These are phyloP conservation scores for Fistulina hepatica DNA, from an alignment of 1,284 basidiomycete species.

Conservation along the genomic window DNA sequence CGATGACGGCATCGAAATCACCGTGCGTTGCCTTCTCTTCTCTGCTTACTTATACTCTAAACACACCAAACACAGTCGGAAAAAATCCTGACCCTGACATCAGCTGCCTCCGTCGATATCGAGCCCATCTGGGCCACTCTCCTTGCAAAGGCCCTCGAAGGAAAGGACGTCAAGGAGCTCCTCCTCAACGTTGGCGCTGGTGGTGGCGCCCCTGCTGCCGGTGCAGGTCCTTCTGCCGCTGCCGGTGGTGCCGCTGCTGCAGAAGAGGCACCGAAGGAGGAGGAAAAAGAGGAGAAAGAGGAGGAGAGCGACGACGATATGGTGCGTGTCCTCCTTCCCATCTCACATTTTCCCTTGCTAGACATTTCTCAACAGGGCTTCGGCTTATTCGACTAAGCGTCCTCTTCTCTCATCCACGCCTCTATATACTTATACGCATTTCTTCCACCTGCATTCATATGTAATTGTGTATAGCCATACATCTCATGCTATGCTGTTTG, in stretches of 20 bases:
- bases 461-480: no score
- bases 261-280: constrained; percentile 53
- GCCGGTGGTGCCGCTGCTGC: constrained; percentile 51
- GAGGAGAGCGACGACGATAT: constrained; percentile 89
- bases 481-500: no score
- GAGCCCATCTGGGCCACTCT: constrained; percentile 98
- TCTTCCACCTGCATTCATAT: no score
- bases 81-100: constrained; percentile 79
- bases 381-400: constrained; percentile 1
- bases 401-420: background rate
- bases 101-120: constrained; percentile 76
- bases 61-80: constrained; percentile 50
- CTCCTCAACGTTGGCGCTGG: constrained; percentile 85
- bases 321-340: constrained; percentile 51
- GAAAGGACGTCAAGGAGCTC: constrained; percentile 94
- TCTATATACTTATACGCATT: no score
- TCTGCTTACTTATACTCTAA: background rate
- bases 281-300: constrained; percentile 81
- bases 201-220: constrained; percentile 69
- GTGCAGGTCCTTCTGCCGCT: constrained; percentile 43
- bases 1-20: constrained; percentile 94
- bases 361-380: background rate
- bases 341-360: background rate
- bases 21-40: constrained; percentile 48
- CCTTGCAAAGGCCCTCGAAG: constrained; percentile 95